Conservation (phyloP, 345 rosid genomes). For the Adansonia digitata region DNA sequence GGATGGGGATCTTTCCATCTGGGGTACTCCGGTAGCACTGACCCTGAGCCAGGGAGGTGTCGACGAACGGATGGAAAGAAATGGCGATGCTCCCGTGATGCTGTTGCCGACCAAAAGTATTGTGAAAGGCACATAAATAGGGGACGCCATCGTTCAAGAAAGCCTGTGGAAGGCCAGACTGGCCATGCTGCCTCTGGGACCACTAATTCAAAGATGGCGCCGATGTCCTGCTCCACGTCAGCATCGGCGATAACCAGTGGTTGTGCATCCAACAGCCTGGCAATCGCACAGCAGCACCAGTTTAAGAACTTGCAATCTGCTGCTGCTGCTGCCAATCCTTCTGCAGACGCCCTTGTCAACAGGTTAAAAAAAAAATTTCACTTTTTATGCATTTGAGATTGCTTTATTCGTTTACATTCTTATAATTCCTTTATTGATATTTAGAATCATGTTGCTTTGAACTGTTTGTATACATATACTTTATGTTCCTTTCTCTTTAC, state of each 20-base stretch:
- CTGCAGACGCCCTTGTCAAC: slow-evolving; percentile 26
- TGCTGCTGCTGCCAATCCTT: slow-evolving; percentile 34
- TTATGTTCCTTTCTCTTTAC: slow-evolving; percentile 17
- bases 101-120: slow-evolving; percentile 71
- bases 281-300: slow-evolving; percentile 26
- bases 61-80: slow-evolving; percentile 81
- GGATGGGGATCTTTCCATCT: slow-evolving; percentile 45
- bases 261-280: slow-evolving; percentile 27
- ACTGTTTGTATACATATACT: slow-evolving; percentile 14
- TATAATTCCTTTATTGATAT: background rate
- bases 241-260: slow-evolving; percentile 25
- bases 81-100: slow-evolving; percentile 79
- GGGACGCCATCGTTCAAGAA: slow-evolving; percentile 90
- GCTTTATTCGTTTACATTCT: slow-evolving; percentile 7
- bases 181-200: slow-evolving; percentile 36
- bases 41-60: slow-evolving; percentile 75
- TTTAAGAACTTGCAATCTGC: slow-evolving; percentile 31
- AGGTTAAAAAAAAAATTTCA: slow-evolving; percentile 30
- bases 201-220: slow-evolving; percentile 36
- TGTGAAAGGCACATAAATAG: slow-evolving; percentile 79
- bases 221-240: slow-evolving; percentile 21
- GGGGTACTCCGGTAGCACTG: slow-evolving; percentile 45
- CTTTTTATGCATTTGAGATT: slow-evolving; percentile 6
- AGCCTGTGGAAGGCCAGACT: slow-evolving; percentile 69
- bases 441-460: slow-evolving; percentile 16